Evolutionary conservation across 73 alveolate genomes (phyloP).

Genomic region (Tetrahymena thermophila): DNA sequence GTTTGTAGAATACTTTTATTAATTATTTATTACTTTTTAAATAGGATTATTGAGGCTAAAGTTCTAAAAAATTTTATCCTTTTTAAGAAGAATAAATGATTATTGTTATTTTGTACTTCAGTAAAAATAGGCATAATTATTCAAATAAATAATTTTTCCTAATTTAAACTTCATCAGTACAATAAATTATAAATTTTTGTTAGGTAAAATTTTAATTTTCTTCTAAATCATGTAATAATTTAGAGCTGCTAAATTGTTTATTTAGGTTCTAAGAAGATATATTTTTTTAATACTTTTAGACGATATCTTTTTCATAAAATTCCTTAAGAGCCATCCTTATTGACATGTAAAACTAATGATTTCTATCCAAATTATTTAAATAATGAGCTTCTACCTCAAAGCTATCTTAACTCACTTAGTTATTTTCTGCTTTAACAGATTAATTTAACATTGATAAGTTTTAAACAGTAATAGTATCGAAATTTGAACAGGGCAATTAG

Average conservation of each 20-base stretch:
- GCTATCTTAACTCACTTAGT: neutral
- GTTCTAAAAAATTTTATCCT: neutral
- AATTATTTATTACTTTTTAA: neutral
- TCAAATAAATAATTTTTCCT: neutral
- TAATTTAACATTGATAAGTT: too few species aligned
- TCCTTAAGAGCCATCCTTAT: neutral
- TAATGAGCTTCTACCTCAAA: neutral
- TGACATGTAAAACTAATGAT: neutral
- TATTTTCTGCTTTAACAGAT: neutral
- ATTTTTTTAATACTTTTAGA: too few species aligned
- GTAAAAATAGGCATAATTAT: neutral
- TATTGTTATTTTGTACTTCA: neutral
- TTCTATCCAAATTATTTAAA: neutral
- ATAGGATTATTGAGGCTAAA: neutral
- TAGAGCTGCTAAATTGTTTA: too few species aligned
- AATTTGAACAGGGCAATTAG: too few species aligned
- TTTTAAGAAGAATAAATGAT: neutral
- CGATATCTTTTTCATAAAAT: neutral
- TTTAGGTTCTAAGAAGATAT: too few species aligned
- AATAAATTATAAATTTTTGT: neutral
- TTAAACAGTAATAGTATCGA: too few species aligned
- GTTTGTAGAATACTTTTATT: neutral
- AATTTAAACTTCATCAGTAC: neutral
- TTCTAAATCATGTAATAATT: too few species aligned
- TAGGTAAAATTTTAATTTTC: neutral